These are phyloP conservation scores for Globisporangium solare DNA, from an alignment of 352 stramenopile species.

Conservation along the genomic window DNA sequence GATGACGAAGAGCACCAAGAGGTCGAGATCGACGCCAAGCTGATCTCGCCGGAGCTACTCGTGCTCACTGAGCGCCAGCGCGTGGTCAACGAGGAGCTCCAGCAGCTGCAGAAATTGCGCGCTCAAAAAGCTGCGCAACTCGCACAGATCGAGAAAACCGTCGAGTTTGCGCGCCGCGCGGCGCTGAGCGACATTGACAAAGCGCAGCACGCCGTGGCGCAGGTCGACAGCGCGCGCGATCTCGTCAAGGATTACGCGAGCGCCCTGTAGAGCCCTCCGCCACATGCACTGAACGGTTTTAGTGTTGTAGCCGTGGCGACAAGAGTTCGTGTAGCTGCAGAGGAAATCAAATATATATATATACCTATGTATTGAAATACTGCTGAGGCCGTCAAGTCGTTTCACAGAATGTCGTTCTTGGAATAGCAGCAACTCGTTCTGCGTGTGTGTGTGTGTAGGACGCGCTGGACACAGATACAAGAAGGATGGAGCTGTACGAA, in stretches of 20 bases:
- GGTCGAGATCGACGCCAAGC: neutral
- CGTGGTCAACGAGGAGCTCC: slow-evolving; percentile 6
- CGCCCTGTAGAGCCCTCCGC: neutral
- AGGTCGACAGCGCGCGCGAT: slow-evolving; percentile 1
- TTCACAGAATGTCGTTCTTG: too few species aligned
- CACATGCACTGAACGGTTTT: neutral
- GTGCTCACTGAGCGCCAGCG: slow-evolving; percentile 6
- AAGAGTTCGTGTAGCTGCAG: too few species aligned
- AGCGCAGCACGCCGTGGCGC: slow-evolving; percentile 3
- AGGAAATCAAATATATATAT: too few species aligned
- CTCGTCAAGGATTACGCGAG: slow-evolving; percentile 5
- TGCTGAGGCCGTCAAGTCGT: too few species aligned
- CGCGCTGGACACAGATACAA: too few species aligned
- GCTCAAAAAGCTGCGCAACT: neutral
- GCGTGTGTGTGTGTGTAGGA: too few species aligned
- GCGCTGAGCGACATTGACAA: slow-evolving; percentile 4
- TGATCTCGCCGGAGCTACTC: slow-evolving; percentile 6
- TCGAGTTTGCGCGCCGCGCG: slow-evolving; percentile 2
- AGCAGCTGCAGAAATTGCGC: neutral
- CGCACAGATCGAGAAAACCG: neutral
- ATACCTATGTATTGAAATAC: too few species aligned
- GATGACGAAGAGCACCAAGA: slow-evolving; percentile 1
- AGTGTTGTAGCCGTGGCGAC: neutral
- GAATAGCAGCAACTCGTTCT: too few species aligned
- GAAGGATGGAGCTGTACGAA: too few species aligned